These are phyloP conservation scores for Colletotrichum sp. DNA, from an alignment of 2,329 filamentous ascomycete genomes.

Conservation along the genomic window DNA sequence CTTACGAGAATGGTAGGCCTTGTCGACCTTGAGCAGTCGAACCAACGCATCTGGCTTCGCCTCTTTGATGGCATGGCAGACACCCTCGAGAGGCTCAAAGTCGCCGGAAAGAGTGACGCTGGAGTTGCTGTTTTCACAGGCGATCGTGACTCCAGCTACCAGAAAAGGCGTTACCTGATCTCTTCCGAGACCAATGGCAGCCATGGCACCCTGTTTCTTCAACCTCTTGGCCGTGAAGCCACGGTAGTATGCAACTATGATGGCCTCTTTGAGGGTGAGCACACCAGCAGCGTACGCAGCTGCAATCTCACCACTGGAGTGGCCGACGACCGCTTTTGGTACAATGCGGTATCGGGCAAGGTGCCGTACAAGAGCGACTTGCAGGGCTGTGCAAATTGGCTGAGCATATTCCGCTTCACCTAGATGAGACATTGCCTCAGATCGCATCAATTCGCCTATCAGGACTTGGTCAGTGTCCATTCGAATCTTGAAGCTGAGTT, in stretches of 20 bases:
- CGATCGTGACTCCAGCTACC: background rate
- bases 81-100: conserved; percentile 22
- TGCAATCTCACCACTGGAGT: conserved; percentile 45
- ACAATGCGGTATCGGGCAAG: conserved; percentile 31
- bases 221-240: conserved; percentile 26
- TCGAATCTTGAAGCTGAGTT: background rate
- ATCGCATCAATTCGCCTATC: background rate
- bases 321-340: conserved; percentile 38
- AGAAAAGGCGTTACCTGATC: background rate
- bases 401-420: conserved; percentile 39
- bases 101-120: conserved; percentile 33
- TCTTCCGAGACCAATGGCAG: conserved; percentile 33
- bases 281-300: conserved; percentile 39
- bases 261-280: conserved; percentile 32
- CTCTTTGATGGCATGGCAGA: conserved; percentile 30
- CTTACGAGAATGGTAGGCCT: conserved; percentile 8
- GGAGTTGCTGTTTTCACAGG: conserved; percentile 21
- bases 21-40: background rate
- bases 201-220: conserved; percentile 34
- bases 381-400: conserved; percentile 58
- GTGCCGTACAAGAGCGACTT: conserved; percentile 49
- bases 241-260: conserved; percentile 39
- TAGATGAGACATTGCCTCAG: conserved; percentile 12
- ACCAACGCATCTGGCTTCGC: background rate
- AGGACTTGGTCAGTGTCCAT: background rate